Conservation (phyloP, 305 asterid genomes). For the Plantago coronopus region DNA sequence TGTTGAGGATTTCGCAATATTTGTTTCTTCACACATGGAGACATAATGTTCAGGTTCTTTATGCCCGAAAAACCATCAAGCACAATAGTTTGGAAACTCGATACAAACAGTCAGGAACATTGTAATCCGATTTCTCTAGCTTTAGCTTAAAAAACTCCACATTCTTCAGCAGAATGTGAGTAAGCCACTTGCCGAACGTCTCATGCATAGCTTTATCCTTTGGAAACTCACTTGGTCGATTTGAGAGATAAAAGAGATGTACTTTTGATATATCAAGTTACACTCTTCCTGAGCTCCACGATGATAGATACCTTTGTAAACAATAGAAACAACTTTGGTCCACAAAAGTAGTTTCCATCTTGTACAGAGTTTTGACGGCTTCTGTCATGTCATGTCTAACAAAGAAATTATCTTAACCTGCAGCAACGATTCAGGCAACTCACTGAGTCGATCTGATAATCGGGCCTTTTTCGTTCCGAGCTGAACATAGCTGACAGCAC, state of each 20-base stretch:
- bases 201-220: background rate
- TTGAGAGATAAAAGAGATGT: background rate
- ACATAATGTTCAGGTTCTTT: background rate
- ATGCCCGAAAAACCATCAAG: background rate
- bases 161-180: background rate
- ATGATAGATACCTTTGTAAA: background rate
- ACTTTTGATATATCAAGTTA: background rate
- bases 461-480: too few species aligned
- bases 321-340: constrained; percentile 1
- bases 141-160: background rate
- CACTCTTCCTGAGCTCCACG: background rate
- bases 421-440: background rate
- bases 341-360: constrained; percentile 2
- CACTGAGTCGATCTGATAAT: background rate
- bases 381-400: background rate
- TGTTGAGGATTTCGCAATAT: background rate
- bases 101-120: background rate
- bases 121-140: background rate
- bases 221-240: background rate
- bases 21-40: constrained; percentile 1
- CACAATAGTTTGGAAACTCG: background rate
- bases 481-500: too few species aligned
- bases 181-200: background rate
- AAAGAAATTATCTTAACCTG: background rate
- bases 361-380: background rate